A percentile compares a stretch with the other conserved stretches of the same genome.
Conservation (phyloP, 129 eudicot species). For the Ambrosia trifida region DNA sequence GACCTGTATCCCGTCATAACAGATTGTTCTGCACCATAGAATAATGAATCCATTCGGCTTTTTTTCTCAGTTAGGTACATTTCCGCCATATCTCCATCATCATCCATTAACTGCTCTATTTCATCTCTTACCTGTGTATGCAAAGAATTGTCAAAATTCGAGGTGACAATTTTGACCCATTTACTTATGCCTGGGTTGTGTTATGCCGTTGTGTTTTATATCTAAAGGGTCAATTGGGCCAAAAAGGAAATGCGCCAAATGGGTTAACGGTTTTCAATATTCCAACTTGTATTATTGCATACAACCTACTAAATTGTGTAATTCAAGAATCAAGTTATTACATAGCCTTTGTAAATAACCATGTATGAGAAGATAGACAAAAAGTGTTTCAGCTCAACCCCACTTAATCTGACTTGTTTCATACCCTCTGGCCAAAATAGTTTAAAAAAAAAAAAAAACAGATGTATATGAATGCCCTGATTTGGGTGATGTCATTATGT, state of each 20-base stretch:
- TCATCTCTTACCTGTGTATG: constrained; percentile 87
- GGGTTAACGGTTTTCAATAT: not conserved
- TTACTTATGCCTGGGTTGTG: not conserved
- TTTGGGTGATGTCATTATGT: not conserved
- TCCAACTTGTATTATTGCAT: not conserved
- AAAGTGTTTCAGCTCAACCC: not conserved
- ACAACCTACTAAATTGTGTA: not conserved
- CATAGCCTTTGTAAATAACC: not conserved
- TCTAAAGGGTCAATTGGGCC: constrained; percentile 1
- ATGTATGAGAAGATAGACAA: not conserved
- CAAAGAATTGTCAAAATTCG: constrained; percentile 12
- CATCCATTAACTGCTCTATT: constrained; percentile 99
- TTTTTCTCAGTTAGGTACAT: constrained; percentile 99
- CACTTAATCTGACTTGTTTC: not conserved
- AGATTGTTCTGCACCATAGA: constrained; percentile 66
- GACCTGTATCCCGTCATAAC: constrained; percentile 59
- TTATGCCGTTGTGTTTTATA: not conserved
- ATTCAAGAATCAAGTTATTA: not conserved
- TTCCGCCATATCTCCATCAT: constrained; percentile 99
- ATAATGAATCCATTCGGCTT: constrained; percentile 59
- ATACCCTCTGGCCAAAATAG: not conserved
- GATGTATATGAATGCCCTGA: not conserved
- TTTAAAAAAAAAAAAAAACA: not conserved
- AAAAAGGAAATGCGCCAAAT: not conserved
- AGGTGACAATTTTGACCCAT: not conserved